phyloP scores from a whole-genome alignment of 139 green algal species.

The Volvox reticuliferus region DNA sequence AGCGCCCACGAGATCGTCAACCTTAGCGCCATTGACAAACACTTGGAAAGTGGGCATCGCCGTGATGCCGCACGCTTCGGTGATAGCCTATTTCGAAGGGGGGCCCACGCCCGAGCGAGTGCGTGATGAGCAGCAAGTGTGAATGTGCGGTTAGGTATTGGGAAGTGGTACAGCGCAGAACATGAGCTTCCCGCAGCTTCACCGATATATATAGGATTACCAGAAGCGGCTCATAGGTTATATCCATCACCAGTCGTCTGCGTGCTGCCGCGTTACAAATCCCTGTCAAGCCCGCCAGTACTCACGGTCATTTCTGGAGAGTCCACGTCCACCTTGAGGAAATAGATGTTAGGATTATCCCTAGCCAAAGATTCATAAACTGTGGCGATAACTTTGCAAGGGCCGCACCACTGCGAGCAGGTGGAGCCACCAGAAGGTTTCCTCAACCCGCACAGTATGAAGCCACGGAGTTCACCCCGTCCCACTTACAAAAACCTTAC shows the following conservation, averaged over 20 bases:
- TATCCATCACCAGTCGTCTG: neutral
- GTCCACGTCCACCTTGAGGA: constrained; percentile 90
- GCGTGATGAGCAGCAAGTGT: too few species aligned
- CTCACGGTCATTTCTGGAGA: neutral
- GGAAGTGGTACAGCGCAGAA: too few species aligned
- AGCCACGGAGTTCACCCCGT: neutral
- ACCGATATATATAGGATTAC: neutral
- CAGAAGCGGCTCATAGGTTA: neutral
- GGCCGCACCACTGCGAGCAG: constrained; percentile 74
- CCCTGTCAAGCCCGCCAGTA: neutral
- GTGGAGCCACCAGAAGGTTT: neutral
- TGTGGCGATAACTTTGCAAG: constrained; percentile 86
- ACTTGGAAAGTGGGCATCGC: constrained; percentile 92
- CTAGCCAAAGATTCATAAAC: constrained; percentile 74
- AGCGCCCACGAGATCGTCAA: constrained; percentile 81
- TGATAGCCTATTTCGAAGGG: constrained; percentile 62
- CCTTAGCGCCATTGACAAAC: constrained; percentile 74
- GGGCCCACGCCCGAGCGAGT: too few species aligned
- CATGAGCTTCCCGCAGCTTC: too few species aligned
- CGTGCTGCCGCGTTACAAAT: neutral
- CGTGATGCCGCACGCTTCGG: constrained; percentile 70
- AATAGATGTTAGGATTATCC: constrained; percentile 57
- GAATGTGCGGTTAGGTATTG: too few species aligned
- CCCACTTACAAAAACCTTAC: neutral
- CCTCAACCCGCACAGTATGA: too few species aligned